Base-by-base conservation (phyloP, 192 early-diverging fungal species). In the Dispira simplex region DNA sequence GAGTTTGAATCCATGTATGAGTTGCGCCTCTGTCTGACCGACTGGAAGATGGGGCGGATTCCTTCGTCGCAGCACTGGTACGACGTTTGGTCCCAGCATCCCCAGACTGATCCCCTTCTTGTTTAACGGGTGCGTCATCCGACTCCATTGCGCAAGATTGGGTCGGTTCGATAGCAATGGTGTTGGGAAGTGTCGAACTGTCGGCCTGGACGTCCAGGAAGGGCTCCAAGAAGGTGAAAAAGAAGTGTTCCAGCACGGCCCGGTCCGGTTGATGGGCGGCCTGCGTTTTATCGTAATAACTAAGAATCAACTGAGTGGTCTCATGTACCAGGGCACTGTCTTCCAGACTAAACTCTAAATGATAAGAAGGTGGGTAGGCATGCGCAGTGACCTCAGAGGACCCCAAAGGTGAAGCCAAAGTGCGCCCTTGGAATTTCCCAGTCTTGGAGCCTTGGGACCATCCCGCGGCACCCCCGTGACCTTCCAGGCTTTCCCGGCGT, bases 251-350 rank as follows among this genome's bases (percentile, higher is more conserved):
- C 71, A 94, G 84, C 67, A 78, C 73, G 46, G 89, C 88, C 65
- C 88, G 77, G 51, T 94, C 90, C 39, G 63, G 70, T 63, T 70
- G 76, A 63, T 65, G 75, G 70, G 72, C 71, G 55, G 68, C 81
- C 73, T 51, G 74, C 67, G 70, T 77, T 45, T 70, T 72, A n/a
- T 90, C 87, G 6, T 91, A 81, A 67, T 83, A 85, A 4, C 80
- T 77, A 65, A 87, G 75, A 9, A 96, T 73, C 12, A 95, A 70
- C 26, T 81, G 85, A 46, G 83, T 82, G 43, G 88, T 83, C 63
- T 96, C 88, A 27, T 81, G 76, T 65, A 97, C 89, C 4, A 95
- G 75, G 2, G 78, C 77, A 1, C 71, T 62, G 62, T 95, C 91
- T 12, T 79, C 77, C 65, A 95, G 89, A 13, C 58, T 54, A 65